These are phyloP conservation scores for Metschnikowia corniflorae DNA, from an alignment of 805 yeast genomes.

Conservation along the genomic window DNA sequence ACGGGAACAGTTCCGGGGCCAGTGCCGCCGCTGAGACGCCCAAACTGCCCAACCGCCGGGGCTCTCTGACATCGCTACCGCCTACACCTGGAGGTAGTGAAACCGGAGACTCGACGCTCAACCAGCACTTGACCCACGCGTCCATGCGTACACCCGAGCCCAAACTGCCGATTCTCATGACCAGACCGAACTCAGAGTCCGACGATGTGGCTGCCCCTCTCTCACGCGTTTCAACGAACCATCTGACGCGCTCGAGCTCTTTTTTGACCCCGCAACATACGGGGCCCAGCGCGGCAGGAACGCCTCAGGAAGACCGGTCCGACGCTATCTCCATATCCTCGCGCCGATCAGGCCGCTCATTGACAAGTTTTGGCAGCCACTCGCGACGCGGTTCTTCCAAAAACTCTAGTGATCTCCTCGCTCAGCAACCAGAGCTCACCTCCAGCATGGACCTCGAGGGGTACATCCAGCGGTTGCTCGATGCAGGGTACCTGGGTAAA, in stretches of 20 bases:
- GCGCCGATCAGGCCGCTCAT: constrained; percentile 18
- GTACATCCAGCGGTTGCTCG: constrained; percentile 82
- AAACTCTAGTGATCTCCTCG: constrained; percentile 10
- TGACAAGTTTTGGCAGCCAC: constrained; percentile 12
- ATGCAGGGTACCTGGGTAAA: constrained; percentile 95
- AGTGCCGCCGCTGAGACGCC: constrained; percentile 28
- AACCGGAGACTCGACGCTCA: constrained; percentile 1
- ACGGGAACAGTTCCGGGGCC: constrained; percentile 19
- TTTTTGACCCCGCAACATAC: constrained; percentile 18
- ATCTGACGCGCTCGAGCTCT: constrained; percentile 14
- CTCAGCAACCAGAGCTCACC: constrained; percentile 14
- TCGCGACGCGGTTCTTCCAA: constrained; percentile 16
- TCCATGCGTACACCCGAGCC: constrained; percentile 62
- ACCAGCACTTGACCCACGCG: constrained; percentile 30
- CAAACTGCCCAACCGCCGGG: constrained; percentile 28
- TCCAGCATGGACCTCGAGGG: constrained; percentile 65
- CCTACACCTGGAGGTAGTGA: constrained; percentile 20
- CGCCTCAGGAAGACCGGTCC: constrained; percentile 13
- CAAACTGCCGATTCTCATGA: constrained; percentile 65
- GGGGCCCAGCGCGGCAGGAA: constrained; percentile 12
- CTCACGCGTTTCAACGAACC: constrained; percentile 20
- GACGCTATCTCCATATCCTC: constrained; percentile 18
- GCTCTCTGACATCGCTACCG: constrained; percentile 24
- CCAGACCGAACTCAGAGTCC: constrained; percentile 45
- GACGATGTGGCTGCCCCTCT: constrained; percentile 20